Percentiles rank a stretch among this genome's conserved stretches.
Evolutionary conservation across 208 protist genomes (phyloP).

Genomic region (Leishmania tropica): DNA sequence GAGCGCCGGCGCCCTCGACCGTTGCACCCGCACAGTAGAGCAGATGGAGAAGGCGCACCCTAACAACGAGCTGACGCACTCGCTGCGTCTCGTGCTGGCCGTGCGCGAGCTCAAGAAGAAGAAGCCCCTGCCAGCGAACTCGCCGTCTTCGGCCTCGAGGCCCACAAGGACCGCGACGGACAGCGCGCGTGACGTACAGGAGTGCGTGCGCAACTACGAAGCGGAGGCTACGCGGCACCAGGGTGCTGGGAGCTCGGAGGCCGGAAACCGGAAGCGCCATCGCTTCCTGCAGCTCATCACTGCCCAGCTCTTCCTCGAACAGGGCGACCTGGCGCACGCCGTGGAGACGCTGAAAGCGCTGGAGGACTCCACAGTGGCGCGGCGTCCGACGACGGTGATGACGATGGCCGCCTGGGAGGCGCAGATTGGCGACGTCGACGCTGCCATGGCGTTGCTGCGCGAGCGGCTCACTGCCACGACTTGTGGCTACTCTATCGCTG

Average conservation of each 20-base stretch:
- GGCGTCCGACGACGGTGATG: slow-evolving; percentile 46
- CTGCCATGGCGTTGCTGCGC: slow-evolving; percentile 44
- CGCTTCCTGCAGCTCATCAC: slow-evolving; percentile 55
- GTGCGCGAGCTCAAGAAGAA: slow-evolving; percentile 71
- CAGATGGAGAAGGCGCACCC: slow-evolving; percentile 64
- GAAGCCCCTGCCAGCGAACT: slow-evolving; percentile 13
- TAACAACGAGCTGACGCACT: slow-evolving; percentile 65
- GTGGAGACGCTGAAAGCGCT: slow-evolving; percentile 40
- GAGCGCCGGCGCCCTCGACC: slow-evolving; percentile 49
- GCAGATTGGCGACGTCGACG: slow-evolving; percentile 40
- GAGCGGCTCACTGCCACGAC: slow-evolving; percentile 25
- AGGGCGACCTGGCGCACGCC: slow-evolving; percentile 64
- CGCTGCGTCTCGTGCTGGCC: slow-evolving; percentile 63
- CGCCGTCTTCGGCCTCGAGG: slow-evolving; percentile 5
- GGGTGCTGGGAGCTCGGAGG: slow-evolving; percentile 16
- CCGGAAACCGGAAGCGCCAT: slow-evolving; percentile 1
- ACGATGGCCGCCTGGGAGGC: slow-evolving; percentile 67
- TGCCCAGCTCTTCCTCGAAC: slow-evolving; percentile 78
- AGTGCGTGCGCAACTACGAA: slow-evolving; percentile 31
- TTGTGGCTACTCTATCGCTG: background rate
- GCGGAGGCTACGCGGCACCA: slow-evolving; percentile 12
- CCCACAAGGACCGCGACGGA: slow-evolving; percentile 5
- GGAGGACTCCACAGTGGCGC: slow-evolving; percentile 36
- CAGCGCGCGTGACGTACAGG: slow-evolving; percentile 24
- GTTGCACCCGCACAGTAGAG: slow-evolving; percentile 66